Evolutionary conservation across 2,329 filamentous ascomycete species (phyloP), one percentile per base, ranked within the genome.

Genomic region (Aspergillus flavus): DNA sequence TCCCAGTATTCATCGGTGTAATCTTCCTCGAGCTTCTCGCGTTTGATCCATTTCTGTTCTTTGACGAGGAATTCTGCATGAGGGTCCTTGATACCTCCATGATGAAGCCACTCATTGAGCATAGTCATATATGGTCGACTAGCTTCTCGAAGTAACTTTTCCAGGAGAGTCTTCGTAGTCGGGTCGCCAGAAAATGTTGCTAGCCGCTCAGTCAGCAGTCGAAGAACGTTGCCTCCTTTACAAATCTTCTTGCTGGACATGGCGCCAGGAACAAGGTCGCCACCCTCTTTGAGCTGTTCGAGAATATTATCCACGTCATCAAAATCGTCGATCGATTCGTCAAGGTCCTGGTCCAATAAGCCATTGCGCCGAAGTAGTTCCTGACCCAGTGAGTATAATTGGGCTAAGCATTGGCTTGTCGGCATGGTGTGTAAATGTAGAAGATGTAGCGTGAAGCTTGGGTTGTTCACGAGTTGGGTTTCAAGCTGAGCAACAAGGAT

Each of bases 1-100:
- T 99, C 95, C 95, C 95, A 99, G 78, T 99, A 99, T 73, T 99
- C 95, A 76, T 99, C 95, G 0, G 94, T 99, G 73, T 98, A 99
- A 76, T 99, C 95, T 74, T 97, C 90, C 73, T 98, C 93, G 3
- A 99, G 82, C 63, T 92, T 87, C 76, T 98, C 95, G 46, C 95
- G 87, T 63, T 91, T 90, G 71, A 99, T 97, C 73, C 94, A 97
- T 78, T 94, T 96, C 71, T 97, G 93, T 77, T 98, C 95, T 74
- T 96, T 96, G 73, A 99, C 89, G 59, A 99, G 81, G 70, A 99
- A 99, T 76, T 99, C 95, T 1, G 89, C 87, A 76, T 98, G 94
- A 0, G 94, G 93, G 75, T 99, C 95, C 72, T 91, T 92, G 77
- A 99, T 98, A 56, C 91, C 93, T 45, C 95, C 95, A 73, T 96